Conservation (phyloP, 192 early-diverging fungal species). For the Ambispora gerdemannii region DNA sequence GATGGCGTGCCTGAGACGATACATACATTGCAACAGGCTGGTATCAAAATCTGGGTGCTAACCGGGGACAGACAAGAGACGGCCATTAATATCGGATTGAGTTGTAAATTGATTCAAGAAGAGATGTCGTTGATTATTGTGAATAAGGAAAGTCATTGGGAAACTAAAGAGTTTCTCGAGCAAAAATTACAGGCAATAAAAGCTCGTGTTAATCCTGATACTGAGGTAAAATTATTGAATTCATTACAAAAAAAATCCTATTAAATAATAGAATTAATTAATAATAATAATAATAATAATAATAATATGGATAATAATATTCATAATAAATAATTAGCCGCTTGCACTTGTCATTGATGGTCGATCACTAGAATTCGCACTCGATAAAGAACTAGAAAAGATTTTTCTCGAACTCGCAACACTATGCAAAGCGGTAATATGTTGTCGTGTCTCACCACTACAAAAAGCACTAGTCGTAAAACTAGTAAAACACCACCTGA, state of each 20-base stretch:
- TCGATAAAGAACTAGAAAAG: constrained; percentile 79
- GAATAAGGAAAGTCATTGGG: constrained; percentile 88
- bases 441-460: constrained; percentile 96
- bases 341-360: constrained; percentile 96
- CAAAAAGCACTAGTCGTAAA: constrained; percentile 99
- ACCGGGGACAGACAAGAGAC: constrained; percentile 99
- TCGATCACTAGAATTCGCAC: constrained; percentile 84
- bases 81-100: constrained; percentile 98
- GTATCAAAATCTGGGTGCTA: constrained; percentile 96
- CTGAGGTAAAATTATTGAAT: constrained; percentile 44
- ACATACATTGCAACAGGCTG: constrained; percentile 89
- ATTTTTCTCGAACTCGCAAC: constrained; percentile 87
- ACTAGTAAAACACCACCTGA: constrained; percentile 89
- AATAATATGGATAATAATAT: no score
- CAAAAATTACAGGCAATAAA: constrained; percentile 81
- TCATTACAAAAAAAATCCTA: no score
- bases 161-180: constrained; percentile 89
- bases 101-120: constrained; percentile 93
- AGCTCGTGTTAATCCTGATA: constrained; percentile 34
- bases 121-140: constrained; percentile 94
- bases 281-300: no score
- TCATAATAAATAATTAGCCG: no score
- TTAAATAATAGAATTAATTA: no score
- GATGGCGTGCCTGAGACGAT: constrained; percentile 99
- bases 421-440: constrained; percentile 92